A percentile compares a stretch with the other conserved stretches of the same genome.
Conservation (phyloP, 306 rosid genomes). For the Amphicarpaea edgeworthii region DNA sequence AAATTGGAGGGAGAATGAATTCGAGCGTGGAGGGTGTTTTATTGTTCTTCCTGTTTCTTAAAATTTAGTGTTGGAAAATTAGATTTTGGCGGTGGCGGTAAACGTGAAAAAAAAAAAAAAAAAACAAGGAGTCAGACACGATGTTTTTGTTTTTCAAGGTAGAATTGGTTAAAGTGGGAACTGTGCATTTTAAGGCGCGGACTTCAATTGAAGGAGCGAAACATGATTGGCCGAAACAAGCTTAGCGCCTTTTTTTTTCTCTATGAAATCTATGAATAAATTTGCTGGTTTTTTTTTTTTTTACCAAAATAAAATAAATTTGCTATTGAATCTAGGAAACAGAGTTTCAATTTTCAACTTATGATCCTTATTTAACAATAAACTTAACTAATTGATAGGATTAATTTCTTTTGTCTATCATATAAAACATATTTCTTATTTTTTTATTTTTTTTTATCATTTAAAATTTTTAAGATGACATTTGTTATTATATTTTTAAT, state of each 20-base stretch:
- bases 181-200: neutral
- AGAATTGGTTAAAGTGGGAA: neutral
- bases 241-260: neutral
- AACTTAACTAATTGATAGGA: too few relatives aligned
- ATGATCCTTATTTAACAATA: too few relatives aligned
- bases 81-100: neutral
- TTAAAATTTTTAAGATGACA: neutral
- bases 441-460: too few relatives aligned
- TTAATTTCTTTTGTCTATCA: neutral
- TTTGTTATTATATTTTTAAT: neutral
- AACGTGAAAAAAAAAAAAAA: neutral
- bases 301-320: too few relatives aligned
- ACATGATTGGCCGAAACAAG: neutral
- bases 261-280: too few relatives aligned
- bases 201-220: neutral
- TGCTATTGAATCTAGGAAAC: too few relatives aligned
- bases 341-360: too few relatives aligned
- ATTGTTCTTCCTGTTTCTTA: neutral
- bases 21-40: neutral
- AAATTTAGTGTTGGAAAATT: too few relatives aligned
- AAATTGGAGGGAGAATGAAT: conserved; percentile 41
- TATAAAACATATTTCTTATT: neutral
- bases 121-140: neutral
- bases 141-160: neutral
- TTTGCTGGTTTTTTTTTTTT: neutral